Evolutionary conservation across 805 yeast genomes (phyloP), one percentile per base, ranked within the genome.

Genomic region (Saccharomycopsis amapae): DNA sequence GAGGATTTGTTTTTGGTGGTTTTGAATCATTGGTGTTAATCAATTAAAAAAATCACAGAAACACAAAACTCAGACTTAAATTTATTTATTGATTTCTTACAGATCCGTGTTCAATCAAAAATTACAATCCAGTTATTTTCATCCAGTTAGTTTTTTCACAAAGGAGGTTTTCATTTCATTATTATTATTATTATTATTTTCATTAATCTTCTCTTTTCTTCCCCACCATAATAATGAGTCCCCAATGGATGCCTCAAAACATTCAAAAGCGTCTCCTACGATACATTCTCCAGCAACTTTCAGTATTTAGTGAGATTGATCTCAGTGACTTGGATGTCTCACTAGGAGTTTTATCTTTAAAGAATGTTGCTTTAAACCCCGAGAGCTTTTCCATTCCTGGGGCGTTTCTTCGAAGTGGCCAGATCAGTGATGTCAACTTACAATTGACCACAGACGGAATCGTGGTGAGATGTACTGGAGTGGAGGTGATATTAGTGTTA

Each of bases 251-350:
- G 62, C 90, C 95, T 5, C 90, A 81, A 60, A 85, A 83, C 62
- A 70, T 89, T 35, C 96, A 88, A 57, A 83, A 85, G 63, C 69
- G 95, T 55, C 73, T 88, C 32, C 73, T 89, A 36, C 76, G 84
- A 36, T 87, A 86, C 61, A 76, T 88, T 3, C 72, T 89, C 22
- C 85, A 84, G 59, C 90, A 86, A 62, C 74, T 88, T 37, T 78
- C 89, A 13, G 64, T 89, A 35, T 85, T 89, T 57, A 83, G 95
- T 1, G 84, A 81, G 53, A 74, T 88, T 19, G 94, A 88, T 60
- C 67, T 87, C 17, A 82, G 87, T 17, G 83, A 87, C 58, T 61
- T 89, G 44, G 93, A 87, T 56, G 87, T 89, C 0, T 80, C 94
- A 4, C 64, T 85, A 18, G 85, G 85, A 1, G 64, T 66, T 61